A percentile compares a stretch with the other conserved stretches of the same genome.
Conservation (phyloP, 2,329 filamentous ascomycete genomes). For the Orbilia ellipsospora region DNA sequence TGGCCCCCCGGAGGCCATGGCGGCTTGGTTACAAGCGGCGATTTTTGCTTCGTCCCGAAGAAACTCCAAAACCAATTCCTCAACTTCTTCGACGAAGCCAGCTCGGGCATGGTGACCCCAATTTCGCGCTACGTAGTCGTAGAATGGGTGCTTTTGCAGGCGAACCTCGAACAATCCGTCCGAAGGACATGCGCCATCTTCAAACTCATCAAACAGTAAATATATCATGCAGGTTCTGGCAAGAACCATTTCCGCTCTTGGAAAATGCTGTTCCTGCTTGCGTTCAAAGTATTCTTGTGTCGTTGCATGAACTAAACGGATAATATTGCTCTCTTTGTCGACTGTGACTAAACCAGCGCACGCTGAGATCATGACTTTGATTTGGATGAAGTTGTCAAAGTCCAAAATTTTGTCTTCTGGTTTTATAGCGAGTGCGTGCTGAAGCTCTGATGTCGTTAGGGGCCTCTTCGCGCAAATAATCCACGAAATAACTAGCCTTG, state of each 20-base stretch:
- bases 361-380: constrained; percentile 27
- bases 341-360: constrained; percentile 60
- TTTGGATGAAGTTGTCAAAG: constrained; percentile 4
- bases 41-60: background rate
- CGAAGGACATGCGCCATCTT: background rate
- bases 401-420: background rate
- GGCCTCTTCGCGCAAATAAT: constrained; percentile 14
- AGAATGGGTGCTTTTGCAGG: constrained; percentile 10
- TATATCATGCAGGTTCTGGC: constrained; percentile 23
- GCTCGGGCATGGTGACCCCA: constrained; percentile 21
- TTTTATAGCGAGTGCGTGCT: constrained; percentile 9
- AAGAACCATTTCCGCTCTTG: background rate
- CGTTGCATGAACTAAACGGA: constrained; percentile 60
- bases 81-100: background rate
- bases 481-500: constrained; percentile 18
- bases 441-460: constrained; percentile 10
- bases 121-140: constrained; percentile 11
- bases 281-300: constrained; percentile 59
- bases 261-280: background rate
- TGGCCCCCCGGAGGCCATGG: background rate
- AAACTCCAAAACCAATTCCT: background rate
- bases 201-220: constrained; percentile 21
- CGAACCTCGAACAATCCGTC: background rate
- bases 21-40: no score
- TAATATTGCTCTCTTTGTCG: constrained; percentile 58